Conservation (phyloP, 2,329 filamentous ascomycete species). For the Apiospora marii region DNA sequence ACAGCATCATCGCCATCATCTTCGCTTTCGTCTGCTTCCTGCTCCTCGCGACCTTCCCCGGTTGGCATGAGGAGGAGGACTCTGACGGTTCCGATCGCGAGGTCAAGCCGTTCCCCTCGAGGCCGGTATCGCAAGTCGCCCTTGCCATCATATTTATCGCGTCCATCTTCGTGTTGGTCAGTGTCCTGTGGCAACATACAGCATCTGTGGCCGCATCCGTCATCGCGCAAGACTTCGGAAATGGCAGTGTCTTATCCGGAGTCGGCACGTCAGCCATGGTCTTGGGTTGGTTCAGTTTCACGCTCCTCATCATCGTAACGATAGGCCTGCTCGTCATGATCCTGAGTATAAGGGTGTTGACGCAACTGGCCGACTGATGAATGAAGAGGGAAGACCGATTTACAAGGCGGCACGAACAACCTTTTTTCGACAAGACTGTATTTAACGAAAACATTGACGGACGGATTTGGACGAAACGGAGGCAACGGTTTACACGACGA, state of each 20-base stretch:
- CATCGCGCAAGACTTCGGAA: conserved; percentile 66
- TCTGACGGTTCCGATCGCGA: conserved; percentile 83
- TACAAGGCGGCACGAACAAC: not conserved
- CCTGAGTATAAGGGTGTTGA: conserved; percentile 84
- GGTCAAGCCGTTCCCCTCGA: conserved; percentile 91
- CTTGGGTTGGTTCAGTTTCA: conserved; percentile 96
- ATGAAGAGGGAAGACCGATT: not conserved
- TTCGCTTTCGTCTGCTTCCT: conserved; percentile 97
- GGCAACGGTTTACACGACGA: conserved; percentile 7
- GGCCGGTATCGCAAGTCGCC: conserved; percentile 90
- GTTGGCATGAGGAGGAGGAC: conserved; percentile 93
- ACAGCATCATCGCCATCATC: conserved; percentile 94
- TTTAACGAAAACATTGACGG: conserved; percentile 18
- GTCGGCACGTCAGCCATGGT: conserved; percentile 84
- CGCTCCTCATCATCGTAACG: conserved; percentile 91
- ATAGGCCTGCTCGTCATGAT: conserved; percentile 97
- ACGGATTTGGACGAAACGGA: conserved; percentile 5
- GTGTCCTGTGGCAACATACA: conserved; percentile 89
- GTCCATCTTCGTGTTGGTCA: conserved; percentile 76
- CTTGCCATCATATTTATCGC: conserved; percentile 89
- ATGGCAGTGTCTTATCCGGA: conserved; percentile 46
- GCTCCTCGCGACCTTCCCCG: conserved; percentile 93
- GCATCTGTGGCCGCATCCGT: conserved; percentile 94
- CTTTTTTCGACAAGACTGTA: conserved; percentile 19
- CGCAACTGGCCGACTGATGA: conserved; percentile 59